These are phyloP conservation scores for Thermochaetoides thermophila DNA, from an alignment of 495 filamentous ascomycete species.

Conservation along the genomic window DNA sequence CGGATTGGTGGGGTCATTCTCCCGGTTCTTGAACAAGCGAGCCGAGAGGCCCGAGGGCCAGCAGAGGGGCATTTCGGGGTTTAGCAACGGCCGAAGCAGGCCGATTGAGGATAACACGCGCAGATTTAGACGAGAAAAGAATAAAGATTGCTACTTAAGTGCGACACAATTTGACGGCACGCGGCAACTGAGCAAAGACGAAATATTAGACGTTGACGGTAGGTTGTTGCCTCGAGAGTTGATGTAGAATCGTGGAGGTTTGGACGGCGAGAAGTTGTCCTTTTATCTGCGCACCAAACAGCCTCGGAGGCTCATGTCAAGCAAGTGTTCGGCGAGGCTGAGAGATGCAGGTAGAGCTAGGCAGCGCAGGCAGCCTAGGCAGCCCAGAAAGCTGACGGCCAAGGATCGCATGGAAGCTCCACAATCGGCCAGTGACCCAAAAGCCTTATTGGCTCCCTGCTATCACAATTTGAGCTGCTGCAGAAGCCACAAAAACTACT, in stretches of 20 bases:
- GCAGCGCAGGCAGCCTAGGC: background rate
- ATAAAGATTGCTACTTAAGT: background rate
- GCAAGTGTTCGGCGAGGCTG: too few species aligned
- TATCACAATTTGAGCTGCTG: background rate
- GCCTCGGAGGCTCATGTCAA: too few species aligned
- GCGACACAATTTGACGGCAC: too few species aligned
- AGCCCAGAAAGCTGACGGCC: conserved; percentile 1
- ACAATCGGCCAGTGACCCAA: conserved; percentile 11
- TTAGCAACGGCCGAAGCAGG: background rate
- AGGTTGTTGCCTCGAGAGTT: too few species aligned
- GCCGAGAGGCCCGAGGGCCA: conserved; percentile 6
- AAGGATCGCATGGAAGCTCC: conserved; percentile 4
- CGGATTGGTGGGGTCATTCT: conserved; percentile 2
- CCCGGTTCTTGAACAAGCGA: conserved; percentile 9
- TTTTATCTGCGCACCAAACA: too few species aligned
- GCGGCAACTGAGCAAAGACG: too few species aligned
- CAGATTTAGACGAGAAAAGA: background rate
- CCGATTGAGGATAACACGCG: background rate
- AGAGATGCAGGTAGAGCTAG: too few species aligned
- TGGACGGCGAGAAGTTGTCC: too few species aligned
- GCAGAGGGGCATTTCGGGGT: conserved; percentile 9
- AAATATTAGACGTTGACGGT: too few species aligned
- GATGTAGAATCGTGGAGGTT: too few species aligned
- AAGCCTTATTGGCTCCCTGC: conserved; percentile 4
- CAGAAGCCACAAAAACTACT: conserved; percentile 4